Evolutionary conservation across 2,329 filamentous ascomycete species (phyloP).

Genomic region (Aureobasidium melanogenum): DNA sequence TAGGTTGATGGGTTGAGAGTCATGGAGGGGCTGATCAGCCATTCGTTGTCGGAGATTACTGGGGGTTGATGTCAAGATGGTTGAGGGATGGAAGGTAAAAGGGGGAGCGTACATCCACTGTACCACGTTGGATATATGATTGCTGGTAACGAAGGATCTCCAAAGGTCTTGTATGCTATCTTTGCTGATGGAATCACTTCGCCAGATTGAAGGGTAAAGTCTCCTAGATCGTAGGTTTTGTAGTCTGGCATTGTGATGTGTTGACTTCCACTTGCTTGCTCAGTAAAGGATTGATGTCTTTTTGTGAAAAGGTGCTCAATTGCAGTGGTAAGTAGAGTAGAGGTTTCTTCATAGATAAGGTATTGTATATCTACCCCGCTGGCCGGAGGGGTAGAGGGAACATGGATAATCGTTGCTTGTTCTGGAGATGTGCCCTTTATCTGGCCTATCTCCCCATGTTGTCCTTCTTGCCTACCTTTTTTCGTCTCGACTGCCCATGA

Average conservation of each 20-base stretch:
- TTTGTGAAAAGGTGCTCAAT: no score
- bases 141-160: constrained; percentile 51
- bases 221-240: constrained; percentile 38
- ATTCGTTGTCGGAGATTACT: constrained; percentile 61
- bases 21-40: constrained; percentile 60
- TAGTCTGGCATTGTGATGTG: constrained; percentile 23
- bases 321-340: no score
- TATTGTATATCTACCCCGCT: no score
- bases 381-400: no score
- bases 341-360: no score
- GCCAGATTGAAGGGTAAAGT: constrained; percentile 52
- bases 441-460: no score
- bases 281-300: no score
- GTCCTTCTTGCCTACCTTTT: no score
- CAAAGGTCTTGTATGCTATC: constrained; percentile 71
- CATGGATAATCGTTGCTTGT: no score
- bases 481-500: no score
- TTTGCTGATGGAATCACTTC: constrained; percentile 53
- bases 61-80: constrained; percentile 13
- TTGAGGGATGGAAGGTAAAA: neutral
- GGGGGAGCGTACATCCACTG: constrained; percentile 43
- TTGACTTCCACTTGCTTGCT: no score
- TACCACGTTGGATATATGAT: constrained; percentile 76
- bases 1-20: constrained; percentile 56
- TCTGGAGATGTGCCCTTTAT: no score